Evolutionary conservation across 805 yeast genomes (phyloP).

Genomic region (Candida dajiaensis): DNA sequence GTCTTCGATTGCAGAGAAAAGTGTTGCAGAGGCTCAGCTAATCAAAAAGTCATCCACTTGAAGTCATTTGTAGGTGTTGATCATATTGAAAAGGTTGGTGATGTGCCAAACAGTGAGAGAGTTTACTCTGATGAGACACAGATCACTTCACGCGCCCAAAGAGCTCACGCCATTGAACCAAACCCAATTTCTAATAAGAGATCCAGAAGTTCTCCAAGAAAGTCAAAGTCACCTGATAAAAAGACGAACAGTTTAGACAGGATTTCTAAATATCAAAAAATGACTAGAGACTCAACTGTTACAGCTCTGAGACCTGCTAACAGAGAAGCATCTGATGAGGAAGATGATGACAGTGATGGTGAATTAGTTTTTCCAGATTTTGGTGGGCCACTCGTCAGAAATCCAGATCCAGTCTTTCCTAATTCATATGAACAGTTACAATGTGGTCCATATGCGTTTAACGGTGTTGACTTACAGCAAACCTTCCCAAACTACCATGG

Average conservation of each 20-base stretch:
- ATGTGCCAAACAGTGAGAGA: neutral
- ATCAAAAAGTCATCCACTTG: neutral
- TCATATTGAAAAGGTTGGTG: neutral
- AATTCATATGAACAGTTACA: neutral
- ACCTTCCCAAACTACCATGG: neutral
- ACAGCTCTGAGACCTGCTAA: neutral
- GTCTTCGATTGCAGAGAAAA: neutral
- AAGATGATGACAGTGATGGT: neutral
- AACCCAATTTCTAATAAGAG: neutral
- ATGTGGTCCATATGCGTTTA: neutral
- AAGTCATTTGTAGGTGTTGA: neutral
- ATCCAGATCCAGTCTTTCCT: neutral
- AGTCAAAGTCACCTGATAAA: neutral
- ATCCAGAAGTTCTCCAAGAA: neutral
- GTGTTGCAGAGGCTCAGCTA: neutral
- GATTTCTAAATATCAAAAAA: neutral
- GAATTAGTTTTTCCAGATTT: neutral
- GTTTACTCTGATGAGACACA: neutral
- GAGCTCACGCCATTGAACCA: neutral
- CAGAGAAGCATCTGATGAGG: neutral
- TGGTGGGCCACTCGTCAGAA: neutral
- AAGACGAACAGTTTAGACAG: neutral
- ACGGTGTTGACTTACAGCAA: neutral
- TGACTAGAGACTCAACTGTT: neutral
- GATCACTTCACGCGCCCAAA: neutral